Base-by-base conservation (phyloP, 768 basidiomycete genomes). In the Chiua virens region DNA sequence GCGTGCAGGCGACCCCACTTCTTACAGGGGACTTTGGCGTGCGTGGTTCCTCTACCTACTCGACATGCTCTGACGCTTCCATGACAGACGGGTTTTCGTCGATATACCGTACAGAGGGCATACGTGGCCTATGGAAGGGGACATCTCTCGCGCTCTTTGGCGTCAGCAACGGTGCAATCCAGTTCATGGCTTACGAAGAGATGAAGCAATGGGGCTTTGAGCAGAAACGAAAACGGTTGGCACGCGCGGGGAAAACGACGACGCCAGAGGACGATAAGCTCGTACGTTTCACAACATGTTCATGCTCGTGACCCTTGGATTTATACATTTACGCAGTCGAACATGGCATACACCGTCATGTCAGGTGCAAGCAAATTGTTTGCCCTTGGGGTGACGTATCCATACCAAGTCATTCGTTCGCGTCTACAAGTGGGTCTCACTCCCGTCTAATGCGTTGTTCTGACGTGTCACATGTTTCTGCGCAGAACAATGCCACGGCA, bases 121-220 rank as follows among this genome's bases (percentile, higher is more conserved):
- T 85, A 8, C 60, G 72, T 9, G 97, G 96, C 5, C 76, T 96
- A 5, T 95, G 91, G 66, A 86, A 86, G 48, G 97, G 97, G 2
- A 95, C 94, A 6, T 73, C 82, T 0, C 77, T 99, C 25, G 95
- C 91, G 3, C 77, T 98, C 21, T 79, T 98, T 32, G 97, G 97
- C 14, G 94, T 98, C 53, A 85, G 86, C 67, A 98, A 93, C 61
- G 95, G 97, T 2, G 92, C 94, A 0, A 76, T 97, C 36, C 97
- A 98, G 67, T 99, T 99, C 69, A 91, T 96, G 73, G 82, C 84
- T 1, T 99, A 98, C 65, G 97, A 99, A 65, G 85, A 96, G 70
- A 86, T 99, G 85, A 98, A 98, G 67, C 73, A 78, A 22, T 89
- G 91, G 83, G 85, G 90, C 8, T 90, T 92, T 60, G 86, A 90